phyloP scores from a whole-genome alignment of 805 yeast genomes.

The Sugiyamaella lignohabitans region DNA sequence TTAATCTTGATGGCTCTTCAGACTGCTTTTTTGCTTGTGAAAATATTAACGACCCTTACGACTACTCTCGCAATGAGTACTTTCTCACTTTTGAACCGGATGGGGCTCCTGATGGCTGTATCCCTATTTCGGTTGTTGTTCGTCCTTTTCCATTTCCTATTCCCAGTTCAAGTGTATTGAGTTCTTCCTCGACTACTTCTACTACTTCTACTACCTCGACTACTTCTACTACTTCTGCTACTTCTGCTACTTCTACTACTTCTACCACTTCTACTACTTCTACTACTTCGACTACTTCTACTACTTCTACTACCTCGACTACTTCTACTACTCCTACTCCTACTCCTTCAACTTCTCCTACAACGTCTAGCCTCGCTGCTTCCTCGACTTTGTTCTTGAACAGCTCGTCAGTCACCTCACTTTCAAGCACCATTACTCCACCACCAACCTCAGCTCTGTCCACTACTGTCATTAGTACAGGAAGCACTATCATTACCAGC shows the following conservation, averaged over 20 bases:
- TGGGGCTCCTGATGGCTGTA: background rate
- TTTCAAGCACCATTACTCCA: background rate
- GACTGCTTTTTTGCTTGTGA: slow-evolving; percentile 37
- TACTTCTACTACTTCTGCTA: no score
- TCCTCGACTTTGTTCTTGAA: no score
- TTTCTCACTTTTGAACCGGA: slow-evolving; percentile 21
- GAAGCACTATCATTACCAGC: background rate
- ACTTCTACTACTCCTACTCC: slow-evolving; percentile 24
- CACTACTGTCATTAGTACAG: background rate
- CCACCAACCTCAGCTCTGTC: background rate
- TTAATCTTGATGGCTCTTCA: slow-evolving; percentile 31
- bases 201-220: background rate
- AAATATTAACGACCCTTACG: slow-evolving; percentile 42
- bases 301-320: slow-evolving; percentile 1
- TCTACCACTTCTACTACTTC: background rate
- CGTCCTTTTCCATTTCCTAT: background rate
- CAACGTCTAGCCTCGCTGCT: no score
- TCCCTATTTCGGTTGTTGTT: background rate
- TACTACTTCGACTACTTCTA: background rate
- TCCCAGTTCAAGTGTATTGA: background rate
- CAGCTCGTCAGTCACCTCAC: no score
- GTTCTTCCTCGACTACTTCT: background rate
- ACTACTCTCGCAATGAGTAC: slow-evolving; percentile 30
- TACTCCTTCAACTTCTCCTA: slow-evolving; percentile 19
- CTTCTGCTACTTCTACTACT: background rate